These are phyloP conservation scores for Aphanoascus verrucosus DNA, from an alignment of 2,329 filamentous ascomycete species.

Conservation along the genomic window DNA sequence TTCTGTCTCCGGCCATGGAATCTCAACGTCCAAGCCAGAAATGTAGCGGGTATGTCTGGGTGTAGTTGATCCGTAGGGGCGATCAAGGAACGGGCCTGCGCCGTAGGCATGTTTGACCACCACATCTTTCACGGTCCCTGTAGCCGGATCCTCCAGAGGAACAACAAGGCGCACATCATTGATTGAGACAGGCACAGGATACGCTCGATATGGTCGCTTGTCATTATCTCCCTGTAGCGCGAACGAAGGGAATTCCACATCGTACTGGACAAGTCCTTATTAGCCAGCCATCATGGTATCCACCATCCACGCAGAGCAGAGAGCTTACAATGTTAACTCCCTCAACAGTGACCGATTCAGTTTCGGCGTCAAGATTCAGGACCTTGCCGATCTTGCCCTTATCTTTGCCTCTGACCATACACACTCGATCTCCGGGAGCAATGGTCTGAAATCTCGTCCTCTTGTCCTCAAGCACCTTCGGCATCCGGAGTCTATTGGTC, in stretches of 20 bases:
- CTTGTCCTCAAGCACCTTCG: constrained; percentile 33
- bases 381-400: constrained; percentile 77
- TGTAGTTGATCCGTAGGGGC: constrained; percentile 35
- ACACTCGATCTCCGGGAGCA: constrained; percentile 64
- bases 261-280: constrained; percentile 25
- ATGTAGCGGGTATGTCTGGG: constrained; percentile 45
- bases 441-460: constrained; percentile 48
- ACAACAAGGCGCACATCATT: constrained; percentile 70
- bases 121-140: constrained; percentile 58
- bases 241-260: constrained; percentile 33
- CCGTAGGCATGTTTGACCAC: constrained; percentile 62
- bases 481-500: constrained; percentile 26
- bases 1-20: constrained; percentile 62
- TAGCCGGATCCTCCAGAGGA: constrained; percentile 56
- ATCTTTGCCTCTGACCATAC: constrained; percentile 65
- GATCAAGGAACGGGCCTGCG: constrained; percentile 42
- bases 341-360: constrained; percentile 51
- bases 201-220: constrained; percentile 36
- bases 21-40: constrained; percentile 57
- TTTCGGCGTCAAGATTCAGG: constrained; percentile 42
- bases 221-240: constrained; percentile 28
- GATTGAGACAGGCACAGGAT: constrained; percentile 53
- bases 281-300: neutral
- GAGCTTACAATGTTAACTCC: constrained; percentile 53
- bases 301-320: constrained; percentile 5